These are phyloP conservation scores for Pinus taeda DNA, from an alignment of 75 land plant species.

Conservation along the genomic window DNA sequence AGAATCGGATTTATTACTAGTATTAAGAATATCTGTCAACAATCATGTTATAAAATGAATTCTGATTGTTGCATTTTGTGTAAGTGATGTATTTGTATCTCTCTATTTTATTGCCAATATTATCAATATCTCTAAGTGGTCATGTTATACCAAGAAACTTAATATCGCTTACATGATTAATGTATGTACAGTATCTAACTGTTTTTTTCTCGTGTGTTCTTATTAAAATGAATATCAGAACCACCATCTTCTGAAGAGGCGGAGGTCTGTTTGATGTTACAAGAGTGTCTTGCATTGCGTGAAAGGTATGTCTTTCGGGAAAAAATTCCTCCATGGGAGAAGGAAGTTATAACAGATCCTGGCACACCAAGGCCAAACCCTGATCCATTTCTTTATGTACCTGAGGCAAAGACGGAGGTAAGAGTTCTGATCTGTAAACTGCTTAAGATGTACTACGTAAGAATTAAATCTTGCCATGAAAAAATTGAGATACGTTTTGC, in stretches of 20 bases:
- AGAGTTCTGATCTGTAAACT: slow-evolving; percentile 14
- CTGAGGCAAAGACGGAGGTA: slow-evolving; percentile 69
- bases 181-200: neutral
- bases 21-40: too few relatives aligned
- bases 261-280: slow-evolving; percentile 73
- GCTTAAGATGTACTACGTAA: neutral
- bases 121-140: neutral
- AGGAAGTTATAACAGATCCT: slow-evolving; percentile 79
- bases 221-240: slow-evolving; percentile 38
- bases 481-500: neutral
- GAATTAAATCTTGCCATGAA: neutral
- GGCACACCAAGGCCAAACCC: slow-evolving; percentile 83
- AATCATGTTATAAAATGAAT: too few relatives aligned
- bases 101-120: neutral
- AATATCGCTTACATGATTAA: neutral
- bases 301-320: slow-evolving; percentile 80
- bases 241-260: slow-evolving; percentile 77
- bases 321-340: slow-evolving; percentile 83
- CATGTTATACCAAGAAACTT: neutral
- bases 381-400: slow-evolving; percentile 66
- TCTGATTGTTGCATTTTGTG: too few relatives aligned
- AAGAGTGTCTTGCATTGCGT: slow-evolving; percentile 82
- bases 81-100: too few relatives aligned
- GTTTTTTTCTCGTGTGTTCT: neutral
- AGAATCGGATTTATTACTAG: too few relatives aligned